Conservation (phyloP, 345 rosid species). For the Sisymbrium irio region DNA sequence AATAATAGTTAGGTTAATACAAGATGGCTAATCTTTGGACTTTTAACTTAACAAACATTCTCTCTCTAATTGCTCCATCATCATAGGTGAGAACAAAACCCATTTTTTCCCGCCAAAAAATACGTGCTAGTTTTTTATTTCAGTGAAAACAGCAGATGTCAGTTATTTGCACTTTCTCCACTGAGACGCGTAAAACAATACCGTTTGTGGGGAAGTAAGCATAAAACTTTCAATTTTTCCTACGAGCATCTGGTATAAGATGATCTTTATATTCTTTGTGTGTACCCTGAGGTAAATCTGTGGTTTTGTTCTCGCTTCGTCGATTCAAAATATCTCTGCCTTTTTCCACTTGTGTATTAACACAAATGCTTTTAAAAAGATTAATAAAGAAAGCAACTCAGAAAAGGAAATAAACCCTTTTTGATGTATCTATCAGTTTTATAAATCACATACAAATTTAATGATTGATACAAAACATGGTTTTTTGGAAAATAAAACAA, state of each 20-base stretch:
- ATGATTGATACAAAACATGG: conserved; percentile 19
- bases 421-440: conserved; percentile 6
- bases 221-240: background rate
- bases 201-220: background rate
- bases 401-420: conserved; percentile 3
- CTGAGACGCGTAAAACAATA: conserved; percentile 2
- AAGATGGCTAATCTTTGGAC: background rate
- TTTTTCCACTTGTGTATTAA: background rate
- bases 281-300: conserved; percentile 5
- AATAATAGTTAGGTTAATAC: background rate
- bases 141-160: background rate
- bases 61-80: background rate
- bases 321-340: background rate
- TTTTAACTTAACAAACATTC: background rate
- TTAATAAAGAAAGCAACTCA: conserved; percentile 14
- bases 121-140: background rate
- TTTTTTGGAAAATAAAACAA: conserved; percentile 8
- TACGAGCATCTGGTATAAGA: conserved; percentile 11
- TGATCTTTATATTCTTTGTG: conserved; percentile 25
- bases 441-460: conserved; percentile 1
- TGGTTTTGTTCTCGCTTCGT: background rate
- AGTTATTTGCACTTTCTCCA: background rate
- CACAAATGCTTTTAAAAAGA: background rate
- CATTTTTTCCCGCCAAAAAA: conserved; percentile 1
- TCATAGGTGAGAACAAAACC: background rate